Evolutionary conservation across 352 stramenopile species (phyloP), one percentile per base, ranked within the genome.

Genomic region (Phytopythium kandeliae): DNA sequence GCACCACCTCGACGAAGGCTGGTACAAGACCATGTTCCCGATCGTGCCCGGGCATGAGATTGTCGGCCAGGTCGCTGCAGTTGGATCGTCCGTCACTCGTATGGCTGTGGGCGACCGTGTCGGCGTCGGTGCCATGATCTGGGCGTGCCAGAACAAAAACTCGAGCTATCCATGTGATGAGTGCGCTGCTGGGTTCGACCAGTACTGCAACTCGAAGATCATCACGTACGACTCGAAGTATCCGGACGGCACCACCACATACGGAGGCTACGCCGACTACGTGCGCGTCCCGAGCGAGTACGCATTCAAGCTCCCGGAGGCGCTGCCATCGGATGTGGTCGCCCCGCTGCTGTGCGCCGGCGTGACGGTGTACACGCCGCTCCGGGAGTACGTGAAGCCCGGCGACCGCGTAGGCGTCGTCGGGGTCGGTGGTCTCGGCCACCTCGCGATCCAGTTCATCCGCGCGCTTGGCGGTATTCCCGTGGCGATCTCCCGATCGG

Each of bases 321-420:
- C 69, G 37, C 63, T 95, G 26, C 52, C 63, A 7, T 69, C 82
- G 28, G 62, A 69, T 12, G 63, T 56, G 9, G 60, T 55, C 9
- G 80, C 69, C 4, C 28, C 28, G 28, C 28, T 31, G 4, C 4
- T 31, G 28, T 31, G 28, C 28, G 28, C 28, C 28, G 86, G 85
- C 42, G 78, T 84, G 35, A 96, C 86, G 12, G 78, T 74, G 9
- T 96, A 83, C 63, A 85, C 71, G 35, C 86, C 86, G 2, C 51
- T 94, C 38, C 74, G 72, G 59, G 62, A 77, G 54, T 56, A 61
- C 33, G 68, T 84, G 17, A 62, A 81, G 56, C 28, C 60, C 17
- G 71, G 71, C 15, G 58, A 78, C 41, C 74, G 64, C 8, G 65
- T 96, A 12, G 85, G 63, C 21, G 62, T 95, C 4, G 63, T 85